phyloP scores from a whole-genome alignment of 2,329 filamentous ascomycete genomes.

The Aspergillus sojae region DNA sequence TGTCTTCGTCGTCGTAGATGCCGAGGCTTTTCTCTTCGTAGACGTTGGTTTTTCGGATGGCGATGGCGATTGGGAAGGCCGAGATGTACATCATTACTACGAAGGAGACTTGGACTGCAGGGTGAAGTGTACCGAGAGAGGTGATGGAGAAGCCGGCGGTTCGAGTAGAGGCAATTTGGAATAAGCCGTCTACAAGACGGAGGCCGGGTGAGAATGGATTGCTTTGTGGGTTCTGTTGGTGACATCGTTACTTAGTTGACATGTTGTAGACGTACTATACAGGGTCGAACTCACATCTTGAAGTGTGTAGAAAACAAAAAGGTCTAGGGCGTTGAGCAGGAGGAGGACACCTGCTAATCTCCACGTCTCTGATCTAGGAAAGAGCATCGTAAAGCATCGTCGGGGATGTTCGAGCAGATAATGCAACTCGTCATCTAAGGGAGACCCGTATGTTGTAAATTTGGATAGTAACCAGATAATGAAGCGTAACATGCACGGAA shows the following conservation, averaged over 20 bases:
- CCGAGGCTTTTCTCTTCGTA: constrained; percentile 78
- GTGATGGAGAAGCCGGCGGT: constrained; percentile 88
- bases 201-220: constrained; percentile 37
- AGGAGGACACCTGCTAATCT: constrained; percentile 86
- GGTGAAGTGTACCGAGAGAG: constrained; percentile 75
- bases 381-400: constrained; percentile 90
- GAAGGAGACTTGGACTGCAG: constrained; percentile 92
- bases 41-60: constrained; percentile 88
- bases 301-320: constrained; percentile 79
- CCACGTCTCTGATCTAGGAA: constrained; percentile 86
- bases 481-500: constrained; percentile 88
- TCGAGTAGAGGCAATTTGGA: constrained; percentile 84
- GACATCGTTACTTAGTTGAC: neutral
- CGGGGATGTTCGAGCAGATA: constrained; percentile 91
- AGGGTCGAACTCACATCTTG: constrained; percentile 67
- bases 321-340: constrained; percentile 75
- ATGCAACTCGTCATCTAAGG: constrained; percentile 79
- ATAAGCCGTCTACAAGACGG: constrained; percentile 79
- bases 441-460: constrained; percentile 63
- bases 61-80: constrained; percentile 93
- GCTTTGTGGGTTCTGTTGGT: neutral
- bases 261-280: neutral
- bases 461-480: constrained; percentile 82
- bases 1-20: constrained; percentile 56
- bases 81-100: constrained; percentile 99